A percentile compares a stretch with the other conserved stretches of the same genome.
phyloP scores from a whole-genome alignment of 768 basidiomycete species.

The Hypholoma fasciculare region DNA sequence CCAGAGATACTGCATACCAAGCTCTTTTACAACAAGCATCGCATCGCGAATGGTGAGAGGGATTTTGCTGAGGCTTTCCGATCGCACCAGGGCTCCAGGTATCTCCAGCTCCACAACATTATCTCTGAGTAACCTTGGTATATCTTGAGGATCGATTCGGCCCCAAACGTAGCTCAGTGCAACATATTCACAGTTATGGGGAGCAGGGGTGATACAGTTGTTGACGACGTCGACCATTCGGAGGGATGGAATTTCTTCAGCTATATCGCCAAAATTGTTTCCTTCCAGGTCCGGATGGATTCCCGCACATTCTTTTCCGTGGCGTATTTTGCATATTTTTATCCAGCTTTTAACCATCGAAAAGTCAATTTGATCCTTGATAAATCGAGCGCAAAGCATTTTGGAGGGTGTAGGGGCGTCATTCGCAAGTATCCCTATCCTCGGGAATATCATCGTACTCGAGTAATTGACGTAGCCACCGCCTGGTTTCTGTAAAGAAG shows the following conservation, averaged over 20 bases:
- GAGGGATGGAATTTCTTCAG: constrained; percentile 5
- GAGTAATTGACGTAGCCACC: neutral
- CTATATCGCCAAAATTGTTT: neutral
- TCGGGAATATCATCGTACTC: constrained; percentile 2
- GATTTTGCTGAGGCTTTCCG: neutral
- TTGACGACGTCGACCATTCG: neutral
- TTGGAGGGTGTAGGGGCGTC: constrained; percentile 5
- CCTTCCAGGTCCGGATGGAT: neutral
- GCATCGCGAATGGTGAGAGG: constrained; percentile 8
- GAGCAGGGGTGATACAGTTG: neutral
- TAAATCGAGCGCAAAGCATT: neutral
- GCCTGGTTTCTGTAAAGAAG: neutral
- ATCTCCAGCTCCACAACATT: neutral
- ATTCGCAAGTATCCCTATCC: constrained; percentile 11
- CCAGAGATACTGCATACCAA: constrained; percentile 8
- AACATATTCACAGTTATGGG: neutral
- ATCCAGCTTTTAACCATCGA: constrained; percentile 8
- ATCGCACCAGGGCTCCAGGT: neutral
- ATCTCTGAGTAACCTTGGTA: neutral
- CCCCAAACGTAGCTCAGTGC: constrained; percentile 8
- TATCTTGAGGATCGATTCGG: neutral
- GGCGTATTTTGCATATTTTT: constrained; percentile 2
- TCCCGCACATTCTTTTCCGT: neutral
- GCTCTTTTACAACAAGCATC: constrained; percentile 1
- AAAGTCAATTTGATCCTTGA: constrained; percentile 9